Conservation (phyloP, 2,329 filamentous ascomycete species). For the Ciborinia camelliae region DNA sequence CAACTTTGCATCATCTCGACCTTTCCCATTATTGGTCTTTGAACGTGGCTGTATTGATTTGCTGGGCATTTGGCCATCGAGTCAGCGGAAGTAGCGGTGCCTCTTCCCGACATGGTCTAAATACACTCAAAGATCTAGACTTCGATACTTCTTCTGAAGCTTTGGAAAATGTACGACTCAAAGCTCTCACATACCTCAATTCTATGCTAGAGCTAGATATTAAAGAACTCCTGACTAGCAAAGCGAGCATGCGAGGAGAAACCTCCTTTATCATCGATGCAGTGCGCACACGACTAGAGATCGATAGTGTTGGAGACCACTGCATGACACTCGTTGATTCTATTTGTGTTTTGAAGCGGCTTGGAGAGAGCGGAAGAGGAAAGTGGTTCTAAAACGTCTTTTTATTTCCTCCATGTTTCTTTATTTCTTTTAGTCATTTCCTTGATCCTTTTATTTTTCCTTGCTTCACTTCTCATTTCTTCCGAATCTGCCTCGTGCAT, state of each 20-base stretch:
- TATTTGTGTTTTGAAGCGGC: conserved; percentile 49
- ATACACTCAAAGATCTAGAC: background rate
- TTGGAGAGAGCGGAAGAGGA: conserved; percentile 46
- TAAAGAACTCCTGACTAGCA: conserved; percentile 40
- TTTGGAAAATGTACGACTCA: conserved; percentile 16
- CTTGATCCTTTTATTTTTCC: background rate
- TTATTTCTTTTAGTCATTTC: background rate
- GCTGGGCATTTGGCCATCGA: conserved; percentile 53
- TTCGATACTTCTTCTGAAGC: background rate
- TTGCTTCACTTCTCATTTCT: background rate
- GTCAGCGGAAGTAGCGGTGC: background rate
- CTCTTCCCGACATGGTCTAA: background rate
- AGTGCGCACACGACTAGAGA: conserved; percentile 46
- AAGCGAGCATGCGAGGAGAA: conserved; percentile 42
- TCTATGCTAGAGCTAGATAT: conserved; percentile 43
- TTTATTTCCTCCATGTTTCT: background rate
- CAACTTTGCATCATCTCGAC: conserved; percentile 13
- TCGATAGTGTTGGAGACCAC: conserved; percentile 48
- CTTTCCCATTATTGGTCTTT: conserved; percentile 54
- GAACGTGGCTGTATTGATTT: conserved; percentile 56
- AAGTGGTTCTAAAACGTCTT: conserved; percentile 42
- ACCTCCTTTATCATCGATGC: conserved; percentile 48
- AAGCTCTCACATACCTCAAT: conserved; percentile 38
- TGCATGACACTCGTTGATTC: conserved; percentile 53
- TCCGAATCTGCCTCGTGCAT: background rate